phyloP scores from a whole-genome alignment of 257 asterid species.

The Salvia rosmarinus region DNA sequence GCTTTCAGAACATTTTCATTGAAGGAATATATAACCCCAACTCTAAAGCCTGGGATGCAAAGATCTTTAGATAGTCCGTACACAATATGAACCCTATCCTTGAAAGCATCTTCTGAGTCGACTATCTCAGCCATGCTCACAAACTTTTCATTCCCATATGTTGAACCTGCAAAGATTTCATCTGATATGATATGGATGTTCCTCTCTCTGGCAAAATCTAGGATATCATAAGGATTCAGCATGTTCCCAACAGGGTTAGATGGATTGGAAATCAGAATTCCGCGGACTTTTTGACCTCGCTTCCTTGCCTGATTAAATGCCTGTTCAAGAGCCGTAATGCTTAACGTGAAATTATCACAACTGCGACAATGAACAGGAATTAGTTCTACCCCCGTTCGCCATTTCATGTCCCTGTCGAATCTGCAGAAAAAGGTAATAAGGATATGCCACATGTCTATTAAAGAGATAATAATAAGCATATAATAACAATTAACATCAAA shows the following conservation, averaged over 20 bases:
- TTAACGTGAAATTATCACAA: slow-evolving; percentile 72
- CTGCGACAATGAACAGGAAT: slow-evolving; percentile 93
- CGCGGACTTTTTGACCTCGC: slow-evolving; percentile 91
- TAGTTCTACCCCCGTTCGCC: slow-evolving; percentile 90
- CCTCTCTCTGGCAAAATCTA: slow-evolving; percentile 85
- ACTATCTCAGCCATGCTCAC: slow-evolving; percentile 93
- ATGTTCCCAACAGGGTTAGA: slow-evolving; percentile 86
- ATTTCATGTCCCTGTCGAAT: slow-evolving; percentile 84
- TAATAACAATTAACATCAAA: slow-evolving; percentile 5
- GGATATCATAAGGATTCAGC: slow-evolving; percentile 57
- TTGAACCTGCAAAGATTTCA: slow-evolving; percentile 88
- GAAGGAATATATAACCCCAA: slow-evolving; percentile 83
- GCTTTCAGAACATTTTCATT: slow-evolving; percentile 83
- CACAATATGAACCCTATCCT: slow-evolving; percentile 83
- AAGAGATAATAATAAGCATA: background rate
- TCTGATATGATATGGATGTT: slow-evolving; percentile 91
- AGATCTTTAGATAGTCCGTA: slow-evolving; percentile 90
- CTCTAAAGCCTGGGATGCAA: slow-evolving; percentile 85
- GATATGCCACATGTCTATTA: slow-evolving; percentile 30
- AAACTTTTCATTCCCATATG: slow-evolving; percentile 72
- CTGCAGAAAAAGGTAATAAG: slow-evolving; percentile 47
- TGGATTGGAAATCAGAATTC: slow-evolving; percentile 86
- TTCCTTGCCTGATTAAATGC: slow-evolving; percentile 89
- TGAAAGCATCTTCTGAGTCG: slow-evolving; percentile 66
- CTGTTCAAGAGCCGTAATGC: slow-evolving; percentile 80